Percentiles rank a stretch among this genome's conserved stretches.
Evolutionary conservation across 257 asterid species (phyloP).

Genomic region (Solanum clarkiae): DNA sequence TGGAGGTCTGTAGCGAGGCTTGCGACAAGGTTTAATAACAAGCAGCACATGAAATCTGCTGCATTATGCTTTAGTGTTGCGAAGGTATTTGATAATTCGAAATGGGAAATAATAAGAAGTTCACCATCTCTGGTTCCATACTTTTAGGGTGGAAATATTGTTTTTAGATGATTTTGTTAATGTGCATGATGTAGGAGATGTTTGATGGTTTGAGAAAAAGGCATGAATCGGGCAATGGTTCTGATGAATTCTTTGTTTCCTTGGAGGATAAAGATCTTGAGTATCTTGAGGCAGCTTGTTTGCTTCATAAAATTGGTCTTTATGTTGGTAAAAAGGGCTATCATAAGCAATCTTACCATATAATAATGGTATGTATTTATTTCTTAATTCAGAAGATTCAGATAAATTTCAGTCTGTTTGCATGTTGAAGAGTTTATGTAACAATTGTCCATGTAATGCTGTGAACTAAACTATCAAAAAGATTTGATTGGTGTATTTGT

Average conservation of each 20-base stretch:
- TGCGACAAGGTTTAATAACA: slow-evolving; percentile 42
- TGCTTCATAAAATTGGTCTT: slow-evolving; percentile 67
- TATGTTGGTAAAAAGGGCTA: slow-evolving; percentile 65
- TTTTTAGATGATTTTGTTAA: neutral
- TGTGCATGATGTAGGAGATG: slow-evolving; percentile 39
- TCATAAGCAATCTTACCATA: slow-evolving; percentile 51
- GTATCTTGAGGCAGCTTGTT: slow-evolving; percentile 78
- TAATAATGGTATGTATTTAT: slow-evolving; percentile 33
- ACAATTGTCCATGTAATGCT: neutral
- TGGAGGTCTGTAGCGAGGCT: slow-evolving; percentile 60
- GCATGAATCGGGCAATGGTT: slow-evolving; percentile 6
- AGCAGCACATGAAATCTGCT: slow-evolving; percentile 57
- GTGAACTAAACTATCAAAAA: neutral
- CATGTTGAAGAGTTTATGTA: neutral
- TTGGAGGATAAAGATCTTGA: slow-evolving; percentile 59
- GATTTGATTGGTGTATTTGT: neutral
- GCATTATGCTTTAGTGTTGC: slow-evolving; percentile 38
- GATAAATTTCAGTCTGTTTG: neutral
- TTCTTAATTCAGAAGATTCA: neutral
- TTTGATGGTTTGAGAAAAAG: slow-evolving; percentile 44
- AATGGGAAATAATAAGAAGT: neutral
- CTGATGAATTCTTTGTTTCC: slow-evolving; percentile 8
- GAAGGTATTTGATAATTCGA: slow-evolving; percentile 25
- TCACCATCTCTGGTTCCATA: neutral
- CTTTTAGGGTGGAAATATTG: neutral